Base-by-base conservation (phyloP, 2,329 filamentous ascomycete species). In the Thielaviopsis populi region DNA sequence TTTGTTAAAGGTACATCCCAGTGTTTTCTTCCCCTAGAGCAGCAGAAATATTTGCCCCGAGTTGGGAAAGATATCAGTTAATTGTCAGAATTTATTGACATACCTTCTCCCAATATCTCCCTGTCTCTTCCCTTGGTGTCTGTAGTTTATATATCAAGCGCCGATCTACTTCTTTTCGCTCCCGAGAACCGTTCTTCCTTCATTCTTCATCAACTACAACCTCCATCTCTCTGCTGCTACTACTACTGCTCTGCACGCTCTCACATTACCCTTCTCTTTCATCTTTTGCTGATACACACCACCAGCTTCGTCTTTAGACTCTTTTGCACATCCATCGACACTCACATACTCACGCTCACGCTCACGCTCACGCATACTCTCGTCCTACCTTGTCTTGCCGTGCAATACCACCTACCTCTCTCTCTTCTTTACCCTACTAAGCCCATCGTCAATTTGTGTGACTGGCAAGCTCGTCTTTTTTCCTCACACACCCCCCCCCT, bases 61-160 rank as follows among this genome's bases (percentile, higher is more conserved):
- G 15, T 19, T 24, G 24, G 24, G 46, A 50, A 24, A 50, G 22
- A 1, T 3, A 17, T 1, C 19, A 8, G 7, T 50, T 24, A 50
- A 48, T 24, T 50, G 0, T 4, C 19, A 13, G 19, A 50, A 50
- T 50, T 50, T 50, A 37, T 37, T 8, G 33, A 37, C 15, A 50
- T 50, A 3, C 22, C 46, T 19, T 50, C 43, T 48, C 17, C 22
- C 2, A 50, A 15, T 50, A 50, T 24, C 46, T 50, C 46, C 22
- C 46, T 19, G 46, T 50, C 46, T 15, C 22, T 50, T 50, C 46
- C 22, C 46, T 50, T 50, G 19, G 15, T 33, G 24, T 56, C 22
- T 56, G 24, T 56, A 27, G 37, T 37, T 30, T 56, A 56, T 56
- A 56, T 56, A 56, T 56, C 24, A 56, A 33, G 53, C 53, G 53